Evolutionary conservation across 371 early-diverging fungal genomes (phyloP).

Genomic region (Conidiobolus incongruus): DNA sequence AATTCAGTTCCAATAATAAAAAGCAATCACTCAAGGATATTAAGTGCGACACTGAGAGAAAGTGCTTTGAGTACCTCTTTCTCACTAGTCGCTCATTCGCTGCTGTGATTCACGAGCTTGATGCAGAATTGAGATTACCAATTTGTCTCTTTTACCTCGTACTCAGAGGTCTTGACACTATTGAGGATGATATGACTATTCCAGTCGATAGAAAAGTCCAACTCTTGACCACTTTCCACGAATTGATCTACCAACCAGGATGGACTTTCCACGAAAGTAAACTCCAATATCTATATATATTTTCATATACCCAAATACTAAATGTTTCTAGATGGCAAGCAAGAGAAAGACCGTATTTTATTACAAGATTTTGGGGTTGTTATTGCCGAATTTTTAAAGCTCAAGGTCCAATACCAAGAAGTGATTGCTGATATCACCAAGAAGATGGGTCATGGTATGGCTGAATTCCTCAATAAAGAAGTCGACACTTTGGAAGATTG

Average conservation of each 20-base stretch:
- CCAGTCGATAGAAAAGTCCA: conserved; percentile 40
- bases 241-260: conserved; percentile 47
- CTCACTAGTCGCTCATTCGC: conserved; percentile 89
- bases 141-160: conserved; percentile 81
- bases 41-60: conserved; percentile 26
- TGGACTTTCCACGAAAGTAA: conserved; percentile 24
- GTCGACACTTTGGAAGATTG: conserved; percentile 65
- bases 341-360: conserved; percentile 82
- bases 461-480: conserved; percentile 46
- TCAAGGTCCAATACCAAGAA: conserved; percentile 48
- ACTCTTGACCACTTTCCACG: conserved; percentile 56
- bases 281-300: not conserved
- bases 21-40: conserved; percentile 20
- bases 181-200: conserved; percentile 92
- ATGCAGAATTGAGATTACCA: conserved; percentile 64
- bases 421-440: conserved; percentile 79
- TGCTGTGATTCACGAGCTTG: conserved; percentile 80
- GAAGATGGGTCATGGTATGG: conserved; percentile 89
- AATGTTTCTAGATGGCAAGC: conserved; percentile 34
- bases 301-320: not conserved
- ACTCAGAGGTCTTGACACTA: conserved; percentile 86
- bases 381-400: conserved; percentile 60
- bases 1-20: conserved; percentile 30
- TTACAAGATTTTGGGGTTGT: conserved; percentile 73
- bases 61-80: conserved; percentile 77